Conservation (phyloP, 2,329 filamentous ascomycete species). For the Fusarium oligoseptatum region DNA sequence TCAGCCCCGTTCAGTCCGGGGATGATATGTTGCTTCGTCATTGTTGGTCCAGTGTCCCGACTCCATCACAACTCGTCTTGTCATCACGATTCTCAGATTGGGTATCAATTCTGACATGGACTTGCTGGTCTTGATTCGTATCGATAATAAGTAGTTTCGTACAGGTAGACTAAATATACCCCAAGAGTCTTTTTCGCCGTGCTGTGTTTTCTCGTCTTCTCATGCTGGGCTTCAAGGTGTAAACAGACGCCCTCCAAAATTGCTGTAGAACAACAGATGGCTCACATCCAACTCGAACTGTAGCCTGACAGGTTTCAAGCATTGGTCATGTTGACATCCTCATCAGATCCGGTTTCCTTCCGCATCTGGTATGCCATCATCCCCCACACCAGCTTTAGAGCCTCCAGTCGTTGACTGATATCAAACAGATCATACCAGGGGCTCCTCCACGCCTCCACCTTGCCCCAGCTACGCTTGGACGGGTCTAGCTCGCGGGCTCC, state of each 20-base stretch:
- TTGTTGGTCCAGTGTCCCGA: background rate
- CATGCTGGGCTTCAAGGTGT: background rate
- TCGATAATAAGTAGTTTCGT: conserved; percentile 10
- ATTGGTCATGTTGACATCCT: conserved; percentile 49
- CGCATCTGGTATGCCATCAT: conserved; percentile 73
- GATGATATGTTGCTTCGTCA: background rate
- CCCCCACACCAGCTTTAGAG: conserved; percentile 70
- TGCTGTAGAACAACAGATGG: background rate
- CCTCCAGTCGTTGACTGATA: conserved; percentile 65
- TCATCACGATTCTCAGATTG: background rate
- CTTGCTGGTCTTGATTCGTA: conserved; percentile 2
- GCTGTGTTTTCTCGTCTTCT: background rate
- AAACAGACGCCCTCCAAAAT: background rate
- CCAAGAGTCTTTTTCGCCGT: background rate
- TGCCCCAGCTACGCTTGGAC: conserved; percentile 61
- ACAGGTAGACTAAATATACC: conserved; percentile 9
- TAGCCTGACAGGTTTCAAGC: conserved; percentile 23
- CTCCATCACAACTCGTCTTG: background rate
- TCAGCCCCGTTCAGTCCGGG: background rate
- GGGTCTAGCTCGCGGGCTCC: conserved; percentile 56
- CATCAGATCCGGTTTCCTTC: conserved; percentile 45
- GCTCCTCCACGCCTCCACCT: conserved; percentile 68
- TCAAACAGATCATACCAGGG: conserved; percentile 73
- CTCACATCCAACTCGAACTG: background rate
- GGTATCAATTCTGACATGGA: background rate